Conservation (phyloP, 1,284 basidiomycete species). For the Psilocybe mexicana region DNA sequence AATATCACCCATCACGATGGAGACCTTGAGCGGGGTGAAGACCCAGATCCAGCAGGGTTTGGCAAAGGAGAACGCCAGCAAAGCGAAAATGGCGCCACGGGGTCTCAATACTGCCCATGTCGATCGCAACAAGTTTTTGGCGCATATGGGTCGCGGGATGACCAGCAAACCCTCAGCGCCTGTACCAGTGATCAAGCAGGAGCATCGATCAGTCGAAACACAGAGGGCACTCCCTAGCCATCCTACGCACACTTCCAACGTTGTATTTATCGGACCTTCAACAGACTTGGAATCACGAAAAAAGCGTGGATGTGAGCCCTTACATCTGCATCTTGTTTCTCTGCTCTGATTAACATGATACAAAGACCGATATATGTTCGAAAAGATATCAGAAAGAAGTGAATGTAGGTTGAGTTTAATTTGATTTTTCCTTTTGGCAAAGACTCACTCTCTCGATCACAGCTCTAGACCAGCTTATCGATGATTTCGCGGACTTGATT, state of each 20-base stretch:
- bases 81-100: slow-evolving; percentile 30
- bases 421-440: slow-evolving; percentile 2
- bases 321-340: neutral
- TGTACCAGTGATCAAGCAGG: slow-evolving; percentile 35
- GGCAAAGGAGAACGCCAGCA: slow-evolving; percentile 41
- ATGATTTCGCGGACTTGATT: slow-evolving; percentile 77
- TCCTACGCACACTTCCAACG: slow-evolving; percentile 34
- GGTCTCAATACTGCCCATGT: slow-evolving; percentile 31
- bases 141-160: slow-evolving; percentile 24
- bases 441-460: neutral
- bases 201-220: slow-evolving; percentile 27
- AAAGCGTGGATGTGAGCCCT: slow-evolving; percentile 55
- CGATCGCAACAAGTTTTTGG: slow-evolving; percentile 35
- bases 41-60: slow-evolving; percentile 51
- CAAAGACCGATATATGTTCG: slow-evolving; percentile 91
- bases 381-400: slow-evolving; percentile 81
- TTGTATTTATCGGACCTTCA: slow-evolving; percentile 47
- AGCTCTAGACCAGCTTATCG: slow-evolving; percentile 85
- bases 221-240: slow-evolving; percentile 13
- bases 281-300: slow-evolving; percentile 43
- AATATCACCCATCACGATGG: slow-evolving; percentile 45
- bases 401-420: slow-evolving; percentile 52
- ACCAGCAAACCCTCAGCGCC: slow-evolving; percentile 16
- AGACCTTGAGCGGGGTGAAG: slow-evolving; percentile 55
- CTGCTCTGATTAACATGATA: neutral